These are phyloP conservation scores for Cyberlindnera euphorbiiphila DNA, from an alignment of 805 yeast genomes.

Conservation along the genomic window DNA sequence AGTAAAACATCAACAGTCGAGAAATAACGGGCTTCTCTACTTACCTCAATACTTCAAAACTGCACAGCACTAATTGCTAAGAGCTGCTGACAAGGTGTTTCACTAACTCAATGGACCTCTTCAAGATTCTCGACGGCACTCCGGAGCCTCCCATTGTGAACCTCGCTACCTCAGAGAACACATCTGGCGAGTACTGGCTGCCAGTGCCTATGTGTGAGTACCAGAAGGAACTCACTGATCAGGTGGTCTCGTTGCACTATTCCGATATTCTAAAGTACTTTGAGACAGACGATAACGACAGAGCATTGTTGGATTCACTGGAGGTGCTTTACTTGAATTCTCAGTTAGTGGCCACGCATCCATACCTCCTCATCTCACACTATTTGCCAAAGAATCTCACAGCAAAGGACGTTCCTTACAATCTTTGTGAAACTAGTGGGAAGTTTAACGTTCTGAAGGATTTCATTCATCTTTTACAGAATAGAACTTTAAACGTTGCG, in stretches of 20 bases:
- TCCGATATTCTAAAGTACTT: slow-evolving; percentile 85
- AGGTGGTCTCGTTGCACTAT: slow-evolving; percentile 86
- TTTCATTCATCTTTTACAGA: slow-evolving; percentile 52
- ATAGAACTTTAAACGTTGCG: slow-evolving; percentile 51
- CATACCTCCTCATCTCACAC: slow-evolving; percentile 79
- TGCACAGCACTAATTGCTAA: too few relatives aligned
- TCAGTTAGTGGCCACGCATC: slow-evolving; percentile 82
- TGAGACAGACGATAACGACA: slow-evolving; percentile 50
- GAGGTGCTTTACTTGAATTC: slow-evolving; percentile 72
- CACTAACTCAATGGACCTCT: slow-evolving; percentile 52
- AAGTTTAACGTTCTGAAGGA: slow-evolving; percentile 72
- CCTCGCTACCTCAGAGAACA: slow-evolving; percentile 28
- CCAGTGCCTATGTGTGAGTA: slow-evolving; percentile 83
- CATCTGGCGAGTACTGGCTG: slow-evolving; percentile 61
- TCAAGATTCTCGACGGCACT: slow-evolving; percentile 72
- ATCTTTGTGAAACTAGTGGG: slow-evolving; percentile 76
- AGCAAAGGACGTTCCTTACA: slow-evolving; percentile 64
- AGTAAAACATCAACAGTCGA: too few relatives aligned
- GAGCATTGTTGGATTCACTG: slow-evolving; percentile 69
- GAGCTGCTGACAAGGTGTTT: too few relatives aligned
- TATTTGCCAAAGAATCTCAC: slow-evolving; percentile 77
- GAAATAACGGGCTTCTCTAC: too few relatives aligned
- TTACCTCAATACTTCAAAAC: too few relatives aligned
- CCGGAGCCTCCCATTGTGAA: slow-evolving; percentile 75
- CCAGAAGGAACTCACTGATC: slow-evolving; percentile 86